These are phyloP conservation scores for Emmonsiellopsis sp. DNA, from an alignment of 2,329 filamentous ascomycete genomes.

Conservation along the genomic window DNA sequence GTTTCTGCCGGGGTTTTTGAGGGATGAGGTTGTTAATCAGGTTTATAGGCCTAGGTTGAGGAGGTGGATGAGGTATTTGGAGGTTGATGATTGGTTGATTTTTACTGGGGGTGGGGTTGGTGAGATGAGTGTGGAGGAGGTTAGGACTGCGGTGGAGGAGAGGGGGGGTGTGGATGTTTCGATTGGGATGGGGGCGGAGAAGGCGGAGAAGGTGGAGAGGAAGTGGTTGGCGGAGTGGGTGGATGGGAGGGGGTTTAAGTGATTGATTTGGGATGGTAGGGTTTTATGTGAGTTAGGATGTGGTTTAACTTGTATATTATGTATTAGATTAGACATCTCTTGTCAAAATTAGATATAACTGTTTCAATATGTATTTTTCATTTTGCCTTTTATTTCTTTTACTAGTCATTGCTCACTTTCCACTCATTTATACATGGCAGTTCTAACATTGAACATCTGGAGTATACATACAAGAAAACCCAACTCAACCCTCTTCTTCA, in stretches of 20 bases:
- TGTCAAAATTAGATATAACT: no score
- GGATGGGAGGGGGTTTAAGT: constrained; percentile 8
- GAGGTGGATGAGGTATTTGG: constrained; percentile 54
- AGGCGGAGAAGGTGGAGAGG: constrained; percentile 23
- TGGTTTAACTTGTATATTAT: neutral
- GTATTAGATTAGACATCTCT: neutral
- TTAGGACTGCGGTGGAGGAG: constrained; percentile 61
- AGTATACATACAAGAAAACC: no score
- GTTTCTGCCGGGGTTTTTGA: constrained; percentile 9
- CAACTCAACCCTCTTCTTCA: no score
- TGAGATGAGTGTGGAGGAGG: constrained; percentile 54
- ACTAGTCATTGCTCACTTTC: no score
- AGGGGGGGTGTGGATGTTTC: constrained; percentile 44
- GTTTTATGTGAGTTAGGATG: neutral
- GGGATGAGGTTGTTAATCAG: constrained; percentile 32
- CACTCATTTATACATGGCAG: no score
- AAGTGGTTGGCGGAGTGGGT: constrained; percentile 31
- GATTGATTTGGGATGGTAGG: neutral
- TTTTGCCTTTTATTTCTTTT: neutral
- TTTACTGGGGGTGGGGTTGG: constrained; percentile 51
- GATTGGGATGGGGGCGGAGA: constrained; percentile 12
- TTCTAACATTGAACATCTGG: no score
- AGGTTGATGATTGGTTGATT: constrained; percentile 63
- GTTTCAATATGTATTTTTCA: neutral
- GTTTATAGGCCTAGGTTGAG: constrained; percentile 48